phyloP scores from a whole-genome alignment of 192 early-diverging fungal genomes.

The Funneliformis mosseae region DNA sequence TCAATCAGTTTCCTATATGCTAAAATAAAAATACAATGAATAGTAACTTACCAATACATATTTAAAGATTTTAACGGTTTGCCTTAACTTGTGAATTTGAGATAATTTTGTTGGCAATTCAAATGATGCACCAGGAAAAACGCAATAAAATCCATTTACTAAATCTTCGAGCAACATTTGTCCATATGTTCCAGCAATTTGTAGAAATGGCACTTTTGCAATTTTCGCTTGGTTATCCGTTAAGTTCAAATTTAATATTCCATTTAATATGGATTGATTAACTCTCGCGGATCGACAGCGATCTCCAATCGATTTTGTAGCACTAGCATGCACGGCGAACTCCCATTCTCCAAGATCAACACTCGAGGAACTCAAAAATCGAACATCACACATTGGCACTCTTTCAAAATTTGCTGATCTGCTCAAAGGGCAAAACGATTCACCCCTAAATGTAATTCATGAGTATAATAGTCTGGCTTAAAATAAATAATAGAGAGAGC shows the following conservation, averaged over 20 bases:
- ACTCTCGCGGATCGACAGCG: neutral
- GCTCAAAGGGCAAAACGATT: neutral
- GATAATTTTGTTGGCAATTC: too few relatives aligned
- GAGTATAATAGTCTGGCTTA: neutral
- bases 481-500: neutral
- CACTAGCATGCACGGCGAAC: neutral
- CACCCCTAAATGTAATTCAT: neutral
- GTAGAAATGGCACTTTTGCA: neutral
- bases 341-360: neutral
- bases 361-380: neutral
- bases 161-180: slow-evolving; percentile 1
- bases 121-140: too few relatives aligned
- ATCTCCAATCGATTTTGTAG: slow-evolving; percentile 7
- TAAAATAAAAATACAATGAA: too few relatives aligned
- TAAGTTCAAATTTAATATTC: neutral
- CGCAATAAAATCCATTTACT: neutral
- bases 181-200: neutral
- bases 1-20: too few relatives aligned
- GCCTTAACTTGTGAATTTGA: too few relatives aligned
- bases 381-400: neutral
- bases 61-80: too few relatives aligned
- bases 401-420: neutral
- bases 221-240: neutral
- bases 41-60: too few relatives aligned
- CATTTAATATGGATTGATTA: slow-evolving; percentile 25